phyloP scores from a whole-genome alignment of 2,329 filamentous ascomycete species.

The Hypoxylon sp. region DNA sequence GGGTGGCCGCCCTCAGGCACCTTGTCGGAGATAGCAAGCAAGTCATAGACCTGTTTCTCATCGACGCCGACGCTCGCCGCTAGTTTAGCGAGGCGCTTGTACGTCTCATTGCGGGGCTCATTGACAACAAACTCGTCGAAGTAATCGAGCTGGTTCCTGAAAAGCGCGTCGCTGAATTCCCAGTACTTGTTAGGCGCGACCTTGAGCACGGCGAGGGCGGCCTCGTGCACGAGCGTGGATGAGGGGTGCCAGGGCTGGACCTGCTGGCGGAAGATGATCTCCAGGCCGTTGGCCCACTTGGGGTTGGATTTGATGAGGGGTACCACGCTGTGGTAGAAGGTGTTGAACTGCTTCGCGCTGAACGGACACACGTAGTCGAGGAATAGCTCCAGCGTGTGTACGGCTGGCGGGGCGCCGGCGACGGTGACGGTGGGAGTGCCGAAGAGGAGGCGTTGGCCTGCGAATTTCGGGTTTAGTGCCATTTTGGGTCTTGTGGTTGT shows the following conservation, averaged over 20 bases:
- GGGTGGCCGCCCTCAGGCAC: constrained; percentile 74
- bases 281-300: constrained; percentile 66
- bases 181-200: constrained; percentile 81
- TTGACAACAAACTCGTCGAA: constrained; percentile 89
- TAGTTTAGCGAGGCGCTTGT: constrained; percentile 81
- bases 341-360: constrained; percentile 79
- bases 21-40: constrained; percentile 78
- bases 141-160: constrained; percentile 76
- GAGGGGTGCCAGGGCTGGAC: constrained; percentile 96
- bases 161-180: constrained; percentile 78
- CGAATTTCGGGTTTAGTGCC: constrained; percentile 83
- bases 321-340: constrained; percentile 75
- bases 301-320: constrained; percentile 75
- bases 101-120: constrained; percentile 87
- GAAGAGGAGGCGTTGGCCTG: constrained; percentile 75
- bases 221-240: constrained; percentile 84
- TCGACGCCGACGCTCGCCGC: constrained; percentile 77
- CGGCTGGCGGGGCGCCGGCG: constrained; percentile 57
- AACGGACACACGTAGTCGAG: constrained; percentile 92
- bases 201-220: constrained; percentile 82
- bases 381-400: constrained; percentile 75
- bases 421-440: constrained; percentile 53
- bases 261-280: constrained; percentile 89
- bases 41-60: constrained; percentile 74
- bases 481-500: constrained; percentile 59